Percentiles rank a stretch among this genome's conserved stretches.
Evolutionary conservation across 83 land plant species (phyloP).

Genomic region (Isoetes engelmannii): DNA sequence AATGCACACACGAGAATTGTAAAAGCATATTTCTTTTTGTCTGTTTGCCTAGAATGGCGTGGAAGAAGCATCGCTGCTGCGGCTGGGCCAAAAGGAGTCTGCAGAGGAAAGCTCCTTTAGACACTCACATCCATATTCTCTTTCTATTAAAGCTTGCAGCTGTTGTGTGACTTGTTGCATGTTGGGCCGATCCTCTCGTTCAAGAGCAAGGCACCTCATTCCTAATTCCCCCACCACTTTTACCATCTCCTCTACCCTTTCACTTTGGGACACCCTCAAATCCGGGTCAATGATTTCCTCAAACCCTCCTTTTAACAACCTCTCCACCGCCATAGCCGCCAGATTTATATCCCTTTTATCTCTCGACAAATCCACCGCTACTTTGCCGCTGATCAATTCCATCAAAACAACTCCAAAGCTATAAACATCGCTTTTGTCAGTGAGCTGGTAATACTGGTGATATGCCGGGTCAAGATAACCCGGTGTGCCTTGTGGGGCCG

Average conservation of each 20-base stretch:
- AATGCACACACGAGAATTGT: too few relatives aligned
- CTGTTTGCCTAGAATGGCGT: too few relatives aligned
- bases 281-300: conserved; percentile 33
- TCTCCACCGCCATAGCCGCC: conserved; percentile 21
- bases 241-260: conserved; percentile 17
- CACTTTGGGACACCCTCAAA: conserved; percentile 6
- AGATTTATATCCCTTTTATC: conserved; percentile 7
- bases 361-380: conserved; percentile 10
- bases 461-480: conserved; percentile 21
- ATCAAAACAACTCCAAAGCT: conserved; percentile 16
- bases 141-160: not conserved
- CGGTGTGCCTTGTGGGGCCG: conserved; percentile 22
- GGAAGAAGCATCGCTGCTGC: too few relatives aligned
- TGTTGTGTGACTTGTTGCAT: conserved; percentile 27
- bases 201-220: conserved; percentile 23
- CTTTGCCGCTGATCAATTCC: conserved; percentile 10
- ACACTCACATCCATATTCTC: too few relatives aligned
- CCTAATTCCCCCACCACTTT: conserved; percentile 29
- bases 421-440: conserved; percentile 18
- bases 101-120: too few relatives aligned
- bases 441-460: conserved; percentile 9
- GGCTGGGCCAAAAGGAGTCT: too few relatives aligned
- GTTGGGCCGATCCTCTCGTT: conserved; percentile 24
- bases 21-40: too few relatives aligned
- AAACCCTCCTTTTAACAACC: conserved; percentile 15